phyloP scores from a whole-genome alignment of 352 stramenopile genomes.

The Thalassiosira hispida region DNA sequence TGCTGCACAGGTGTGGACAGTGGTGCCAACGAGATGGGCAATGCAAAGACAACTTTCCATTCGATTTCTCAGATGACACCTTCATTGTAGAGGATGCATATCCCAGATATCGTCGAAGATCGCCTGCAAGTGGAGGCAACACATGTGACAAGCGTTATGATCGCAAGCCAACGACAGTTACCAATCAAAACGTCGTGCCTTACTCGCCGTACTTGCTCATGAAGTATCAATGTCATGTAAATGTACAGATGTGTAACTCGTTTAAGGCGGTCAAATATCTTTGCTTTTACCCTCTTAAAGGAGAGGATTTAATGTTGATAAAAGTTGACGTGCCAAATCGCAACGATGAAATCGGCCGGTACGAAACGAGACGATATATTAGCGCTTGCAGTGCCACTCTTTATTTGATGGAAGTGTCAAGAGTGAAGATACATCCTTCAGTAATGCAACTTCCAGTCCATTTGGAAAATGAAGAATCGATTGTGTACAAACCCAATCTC shows the following conservation, averaged over 20 bases:
- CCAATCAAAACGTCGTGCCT: constrained; percentile 63
- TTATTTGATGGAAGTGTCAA: constrained; percentile 11
- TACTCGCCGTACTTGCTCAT: constrained; percentile 80
- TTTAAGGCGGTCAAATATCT: constrained; percentile 77
- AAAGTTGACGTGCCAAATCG: constrained; percentile 17
- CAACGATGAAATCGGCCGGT: constrained; percentile 26
- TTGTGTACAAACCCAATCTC: constrained; percentile 12
- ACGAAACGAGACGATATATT: constrained; percentile 16
- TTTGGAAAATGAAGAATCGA: constrained; percentile 25
- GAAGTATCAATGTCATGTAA: constrained; percentile 82
- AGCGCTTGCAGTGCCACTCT: constrained; percentile 12
- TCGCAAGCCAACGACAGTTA: background rate
- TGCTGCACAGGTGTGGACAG: background rate
- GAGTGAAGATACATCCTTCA: constrained; percentile 15
- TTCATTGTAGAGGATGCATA: constrained; percentile 12
- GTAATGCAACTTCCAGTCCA: constrained; percentile 24
- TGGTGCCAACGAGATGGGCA: background rate
- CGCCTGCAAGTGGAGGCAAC: constrained; percentile 17
- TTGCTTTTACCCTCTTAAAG: constrained; percentile 83
- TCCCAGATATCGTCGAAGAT: constrained; percentile 14
- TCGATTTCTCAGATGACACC: background rate
- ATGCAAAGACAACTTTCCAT: constrained; percentile 4
- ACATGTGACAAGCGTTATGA: constrained; percentile 10
- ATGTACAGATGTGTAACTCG: constrained; percentile 74
- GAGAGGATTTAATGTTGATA: constrained; percentile 47